Base-by-base conservation (phyloP, 2,329 filamentous ascomycete genomes). In the Periconia sp. region DNA sequence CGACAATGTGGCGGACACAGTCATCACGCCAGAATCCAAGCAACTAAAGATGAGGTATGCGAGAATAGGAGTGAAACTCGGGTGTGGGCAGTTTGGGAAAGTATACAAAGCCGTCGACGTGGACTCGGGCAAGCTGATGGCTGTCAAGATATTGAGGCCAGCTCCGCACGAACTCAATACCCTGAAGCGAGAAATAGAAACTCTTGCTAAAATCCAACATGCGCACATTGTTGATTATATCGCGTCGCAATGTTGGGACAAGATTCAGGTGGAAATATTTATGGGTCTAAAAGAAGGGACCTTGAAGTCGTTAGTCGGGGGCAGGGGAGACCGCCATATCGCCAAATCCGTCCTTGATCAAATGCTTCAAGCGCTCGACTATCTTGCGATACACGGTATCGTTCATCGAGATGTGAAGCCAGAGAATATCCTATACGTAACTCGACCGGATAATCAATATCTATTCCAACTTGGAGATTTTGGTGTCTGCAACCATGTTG, bases 351-450 rank as follows among this genome's bases (percentile, higher is more conserved):
- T 35, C n/a, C 26, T 34, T 12, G 17, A 45, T 5, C 52, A 58
- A 12, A 55, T 60, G 40, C 56, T 57, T 25, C n/a, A 39, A 22
- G 56, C 48, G 3, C 43, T 59, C 17, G 54, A 56, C 37, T 53
- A 48, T 35, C 48, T 59, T 18, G 44, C 46, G 8, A 43, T 17
- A 18, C 26, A 46, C 13, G 15, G 28, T 21, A 47, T 50, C 19
- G 35, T 57, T n/a, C 52, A 59, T 39, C 47, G 56, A 13, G 54
- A 59, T 45, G 56, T 16, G 52, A 59, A 57, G 36, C 52, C 48
- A 15, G 43, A 35, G 17, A 59, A 59, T 24, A 58, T 60, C 38
- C 55, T 60, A 36, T 60, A 54, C 38, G 39, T 33, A 16, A 17
- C 40, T n/a, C 12, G 10, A 15, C 23, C 32, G 12, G 33, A 46